These are phyloP conservation scores for Phytophthora fragariae DNA, from an alignment of 352 stramenopile species.

Conservation along the genomic window DNA sequence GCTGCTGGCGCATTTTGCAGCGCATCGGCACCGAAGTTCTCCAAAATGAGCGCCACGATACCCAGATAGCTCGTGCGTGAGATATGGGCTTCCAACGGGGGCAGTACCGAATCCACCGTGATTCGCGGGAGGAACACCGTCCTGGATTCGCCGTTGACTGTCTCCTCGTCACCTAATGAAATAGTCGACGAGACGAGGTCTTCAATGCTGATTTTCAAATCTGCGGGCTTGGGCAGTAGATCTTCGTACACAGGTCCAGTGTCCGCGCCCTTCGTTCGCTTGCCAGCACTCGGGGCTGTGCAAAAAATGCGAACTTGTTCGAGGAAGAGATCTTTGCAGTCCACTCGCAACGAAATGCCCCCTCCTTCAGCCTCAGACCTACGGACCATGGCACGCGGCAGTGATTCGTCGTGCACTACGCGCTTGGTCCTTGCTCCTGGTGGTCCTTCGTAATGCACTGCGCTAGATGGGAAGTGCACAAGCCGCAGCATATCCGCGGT, in stretches of 20 bases:
- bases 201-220: slow-evolving; percentile 71
- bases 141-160: slow-evolving; percentile 10
- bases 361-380: slow-evolving; percentile 15
- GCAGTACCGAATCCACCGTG: slow-evolving; percentile 56
- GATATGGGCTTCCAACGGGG: slow-evolving; percentile 38
- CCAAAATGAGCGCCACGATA: slow-evolving; percentile 63
- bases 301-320: slow-evolving; percentile 65
- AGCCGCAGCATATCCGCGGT: slow-evolving; percentile 64
- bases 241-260: slow-evolving; percentile 39
- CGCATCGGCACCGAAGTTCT: slow-evolving; percentile 82
- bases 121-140: slow-evolving; percentile 66
- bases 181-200: slow-evolving; percentile 67
- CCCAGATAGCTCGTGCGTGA: slow-evolving; percentile 65
- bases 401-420: slow-evolving; percentile 36
- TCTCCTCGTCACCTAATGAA: slow-evolving; percentile 42
- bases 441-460: slow-evolving; percentile 52
- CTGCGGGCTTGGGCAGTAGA: slow-evolving; percentile 48
- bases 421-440: slow-evolving; percentile 44
- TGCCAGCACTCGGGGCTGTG: slow-evolving; percentile 27
- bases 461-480: slow-evolving; percentile 69
- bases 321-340: slow-evolving; percentile 55
- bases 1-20: slow-evolving; percentile 37
- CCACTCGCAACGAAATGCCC: slow-evolving; percentile 38
- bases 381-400: slow-evolving; percentile 23
- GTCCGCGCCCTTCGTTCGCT: slow-evolving; percentile 4